A percentile compares a stretch with the other conserved stretches of the same genome.
Evolutionary conservation across 768 basidiomycete species (phyloP).

Genomic region (Boletus insuetus): DNA sequence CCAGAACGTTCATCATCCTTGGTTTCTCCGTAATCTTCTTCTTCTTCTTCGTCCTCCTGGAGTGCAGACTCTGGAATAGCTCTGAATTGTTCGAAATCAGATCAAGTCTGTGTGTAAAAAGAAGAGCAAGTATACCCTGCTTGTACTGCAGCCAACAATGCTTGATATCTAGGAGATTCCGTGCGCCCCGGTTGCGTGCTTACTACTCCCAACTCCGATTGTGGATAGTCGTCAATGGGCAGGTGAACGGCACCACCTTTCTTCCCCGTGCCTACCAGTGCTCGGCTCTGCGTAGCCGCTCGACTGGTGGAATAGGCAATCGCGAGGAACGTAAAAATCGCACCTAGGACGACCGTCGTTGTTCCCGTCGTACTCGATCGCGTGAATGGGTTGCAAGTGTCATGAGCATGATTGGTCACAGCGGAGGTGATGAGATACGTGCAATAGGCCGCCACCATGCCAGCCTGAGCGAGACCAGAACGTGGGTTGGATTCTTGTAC

Average conservation of each 20-base stretch:
- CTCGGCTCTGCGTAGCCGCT: slow-evolving; percentile 93
- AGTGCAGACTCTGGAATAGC: slow-evolving; percentile 93
- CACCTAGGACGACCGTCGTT: slow-evolving; percentile 87
- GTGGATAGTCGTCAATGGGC: slow-evolving; percentile 48
- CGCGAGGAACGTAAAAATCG: slow-evolving; percentile 94
- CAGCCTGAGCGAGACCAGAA: slow-evolving; percentile 91
- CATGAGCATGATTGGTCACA: slow-evolving; percentile 86
- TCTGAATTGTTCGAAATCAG: slow-evolving; percentile 34
- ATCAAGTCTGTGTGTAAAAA: neutral
- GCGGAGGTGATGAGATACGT: slow-evolving; percentile 95
- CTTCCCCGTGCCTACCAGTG: slow-evolving; percentile 75
- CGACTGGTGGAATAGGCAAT: slow-evolving; percentile 97
- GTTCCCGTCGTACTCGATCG: slow-evolving; percentile 68
- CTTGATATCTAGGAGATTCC: slow-evolving; percentile 90
- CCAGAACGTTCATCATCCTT: slow-evolving; percentile 92
- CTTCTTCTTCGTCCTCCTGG: slow-evolving; percentile 74
- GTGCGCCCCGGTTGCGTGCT: slow-evolving; percentile 80
- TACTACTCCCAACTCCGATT: slow-evolving; percentile 73
- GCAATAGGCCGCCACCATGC: slow-evolving; percentile 97
- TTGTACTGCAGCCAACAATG: slow-evolving; percentile 91
- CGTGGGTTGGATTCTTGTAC: slow-evolving; percentile 93
- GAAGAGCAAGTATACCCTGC: slow-evolving; percentile 63
- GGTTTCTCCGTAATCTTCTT: slow-evolving; percentile 69
- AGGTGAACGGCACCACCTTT: slow-evolving; percentile 63
- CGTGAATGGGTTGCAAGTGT: slow-evolving; percentile 86